Evolutionary conservation across 192 early-diverging fungal species (phyloP), one percentile per base, ranked within the genome.

Genomic region (Coemansia sp.): DNA sequence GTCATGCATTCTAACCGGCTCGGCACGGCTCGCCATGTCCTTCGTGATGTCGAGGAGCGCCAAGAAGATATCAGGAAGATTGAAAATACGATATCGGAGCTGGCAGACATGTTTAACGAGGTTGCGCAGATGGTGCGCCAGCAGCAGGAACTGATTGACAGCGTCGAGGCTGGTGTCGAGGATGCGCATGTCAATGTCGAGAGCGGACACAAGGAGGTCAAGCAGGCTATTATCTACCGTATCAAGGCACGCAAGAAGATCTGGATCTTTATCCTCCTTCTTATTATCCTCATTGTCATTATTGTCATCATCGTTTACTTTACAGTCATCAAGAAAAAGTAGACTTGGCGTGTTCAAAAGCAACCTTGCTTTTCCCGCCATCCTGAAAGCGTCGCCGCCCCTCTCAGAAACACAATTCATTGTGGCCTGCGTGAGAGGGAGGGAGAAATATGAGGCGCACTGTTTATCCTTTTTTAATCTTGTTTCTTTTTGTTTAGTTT

Each of bases 281-380:
- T 70, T 42, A 64, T 71, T 42, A 61, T 84, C 43, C 49, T 82
- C 57, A 76, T 83, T 45, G 65, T 77, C 46, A 67, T 88, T 70
- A 71, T 86, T 61, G 62, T 86, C 75, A 46, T 88, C 67, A 67
- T 79, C 65, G 29, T 86, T 74, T 72, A 80, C 78, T 68, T 83
- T 77, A 70, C 75, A 25, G 58, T 84, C 58, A 70, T 86, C 71
- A 74, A n/a, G n/a, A n/a, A 75, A 43, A 79, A 82, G 68, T 75
- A 72, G 56, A 35, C 31, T 31, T 45, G 42, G 40, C 60, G 16
- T 42, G 7, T 33, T 21, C 23, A 25, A 42, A n/a, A 2, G 20
- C 46, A 25, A 21, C n/a, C 7, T 49, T 4, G 9, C 53, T 56
- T 56, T 33, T 56, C 5, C n/a, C 20, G 18, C 23, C n/a, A n/a